Evolutionary conservation across 352 stramenopile genomes (phyloP).

Genomic region (Globisporangium iwayamae): DNA sequence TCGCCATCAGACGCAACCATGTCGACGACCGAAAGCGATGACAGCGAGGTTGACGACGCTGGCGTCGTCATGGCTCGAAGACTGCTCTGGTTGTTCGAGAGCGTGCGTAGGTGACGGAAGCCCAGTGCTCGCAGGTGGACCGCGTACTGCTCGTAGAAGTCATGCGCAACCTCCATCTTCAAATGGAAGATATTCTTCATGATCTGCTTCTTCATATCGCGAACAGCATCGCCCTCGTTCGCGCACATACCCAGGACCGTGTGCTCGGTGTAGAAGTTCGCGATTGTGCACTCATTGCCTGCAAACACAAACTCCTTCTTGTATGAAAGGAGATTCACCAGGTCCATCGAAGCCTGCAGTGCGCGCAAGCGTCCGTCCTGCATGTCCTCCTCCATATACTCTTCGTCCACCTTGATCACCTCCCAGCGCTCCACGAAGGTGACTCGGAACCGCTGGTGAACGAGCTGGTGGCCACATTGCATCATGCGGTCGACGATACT

Average conservation of each 20-base stretch:
- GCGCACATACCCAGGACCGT: conserved; percentile 70
- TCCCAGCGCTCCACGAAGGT: conserved; percentile 80
- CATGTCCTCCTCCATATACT: conserved; percentile 38
- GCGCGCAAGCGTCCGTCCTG: conserved; percentile 41
- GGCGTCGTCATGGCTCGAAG: background rate
- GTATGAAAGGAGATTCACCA: conserved; percentile 84
- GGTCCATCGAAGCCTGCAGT: conserved; percentile 74
- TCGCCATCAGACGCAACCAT: conserved; percentile 34
- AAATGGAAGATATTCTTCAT: conserved; percentile 64
- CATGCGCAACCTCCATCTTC: conserved; percentile 62
- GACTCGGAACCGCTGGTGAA: conserved; percentile 72
- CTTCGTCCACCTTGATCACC: conserved; percentile 48
- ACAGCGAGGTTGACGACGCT: conserved; percentile 10
- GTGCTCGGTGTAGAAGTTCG: conserved; percentile 75
- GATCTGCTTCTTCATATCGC: conserved; percentile 71
- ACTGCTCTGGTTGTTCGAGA: conserved; percentile 26
- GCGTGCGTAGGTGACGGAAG: conserved; percentile 55
- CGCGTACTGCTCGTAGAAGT: conserved; percentile 70
- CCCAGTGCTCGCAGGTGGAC: conserved; percentile 54
- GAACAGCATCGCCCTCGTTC: conserved; percentile 51
- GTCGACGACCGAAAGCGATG: conserved; percentile 27
- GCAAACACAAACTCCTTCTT: conserved; percentile 85
- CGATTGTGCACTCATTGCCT: conserved; percentile 60
- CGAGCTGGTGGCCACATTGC: conserved; percentile 49
- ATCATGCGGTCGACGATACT: conserved; percentile 53